Conservation (phyloP, 352 stramenopile genomes). For the Pythium apleroticum region DNA sequence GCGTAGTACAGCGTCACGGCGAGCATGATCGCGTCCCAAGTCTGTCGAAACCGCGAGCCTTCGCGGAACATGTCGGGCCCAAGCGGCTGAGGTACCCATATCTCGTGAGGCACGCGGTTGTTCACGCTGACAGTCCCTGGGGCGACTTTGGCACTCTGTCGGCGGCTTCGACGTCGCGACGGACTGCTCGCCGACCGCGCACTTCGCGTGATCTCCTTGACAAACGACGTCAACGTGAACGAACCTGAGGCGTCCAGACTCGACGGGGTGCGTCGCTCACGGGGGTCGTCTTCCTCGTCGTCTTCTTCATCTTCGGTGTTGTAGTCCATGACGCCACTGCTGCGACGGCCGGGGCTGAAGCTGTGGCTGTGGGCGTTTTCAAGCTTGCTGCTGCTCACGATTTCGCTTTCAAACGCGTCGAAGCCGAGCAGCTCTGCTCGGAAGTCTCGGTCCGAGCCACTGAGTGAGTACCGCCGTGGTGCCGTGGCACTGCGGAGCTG, state of each 20-base stretch:
- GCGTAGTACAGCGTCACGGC: slow-evolving; percentile 56
- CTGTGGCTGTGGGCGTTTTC: background rate
- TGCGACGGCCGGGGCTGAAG: background rate
- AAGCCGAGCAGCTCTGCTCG: slow-evolving; percentile 19
- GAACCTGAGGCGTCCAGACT: slow-evolving; percentile 5
- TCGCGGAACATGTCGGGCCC: slow-evolving; percentile 30
- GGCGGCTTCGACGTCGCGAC: background rate
- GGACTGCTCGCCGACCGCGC: background rate
- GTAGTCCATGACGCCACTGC: background rate
- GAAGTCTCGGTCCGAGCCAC: slow-evolving; percentile 10
- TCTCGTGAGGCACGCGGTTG: slow-evolving; percentile 19
- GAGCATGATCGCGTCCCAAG: slow-evolving; percentile 58
- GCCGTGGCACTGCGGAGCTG: background rate
- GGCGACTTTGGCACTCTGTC: slow-evolving; percentile 1
- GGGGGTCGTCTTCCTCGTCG: slow-evolving; percentile 1
- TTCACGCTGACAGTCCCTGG: background rate
- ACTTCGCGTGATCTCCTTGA: slow-evolving; percentile 14
- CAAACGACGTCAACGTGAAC: slow-evolving; percentile 18
- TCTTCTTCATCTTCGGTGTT: slow-evolving; percentile 5
- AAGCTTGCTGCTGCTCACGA: background rate
- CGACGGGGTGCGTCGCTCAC: background rate
- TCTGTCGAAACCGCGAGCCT: slow-evolving; percentile 43
- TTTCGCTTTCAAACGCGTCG: slow-evolving; percentile 20
- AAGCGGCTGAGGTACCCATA: slow-evolving; percentile 20
- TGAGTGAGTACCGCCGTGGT: slow-evolving; percentile 17